Base-by-base conservation (phyloP, 441 rosid species). In the Euphorbia celastroides region DNA sequence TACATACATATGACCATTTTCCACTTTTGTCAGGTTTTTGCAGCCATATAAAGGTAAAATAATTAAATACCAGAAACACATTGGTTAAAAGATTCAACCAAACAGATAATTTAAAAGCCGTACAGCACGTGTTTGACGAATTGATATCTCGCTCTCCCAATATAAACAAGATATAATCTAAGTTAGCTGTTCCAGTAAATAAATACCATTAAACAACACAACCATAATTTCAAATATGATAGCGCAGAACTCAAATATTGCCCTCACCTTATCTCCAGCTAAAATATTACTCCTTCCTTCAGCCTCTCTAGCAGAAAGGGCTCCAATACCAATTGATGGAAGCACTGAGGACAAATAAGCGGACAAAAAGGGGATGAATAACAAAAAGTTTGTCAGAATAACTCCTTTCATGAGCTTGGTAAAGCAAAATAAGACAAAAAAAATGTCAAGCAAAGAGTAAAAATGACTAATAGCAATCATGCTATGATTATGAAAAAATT, bases 231-330 rank as follows among this genome's bases (percentile, higher is more conserved):
- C 56, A 51, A 20, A 51, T 51, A 51, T 25, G 26, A 51, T 25
- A 9, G 22, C 19, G 52, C 8, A 48, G 14, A 9, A 51, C 2
- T n/a, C 50, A 44, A 12, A 48, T 48, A 38, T 62, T 36, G 68
- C 38, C 57, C 50, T 59, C 63, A 93, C 98, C 93, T 88, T 93
- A 72, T 93, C 98, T 62, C 88, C 90, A 0, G 92, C 82, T 73
- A 92, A 83, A 69, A 82, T 70, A 54, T 88, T 88, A 71, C 89
- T 89, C 77, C 97, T 87, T 77, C 97, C 96, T 75, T 93, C 98
- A n/a, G 94, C 94, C 77, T 93, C 98, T 82, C 98, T 86, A 30
- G 88, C 85, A 74, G 96, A 87, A 75, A 92, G 96, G 56, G 93
- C 90, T 56, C 96, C 97, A 72, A 92, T 71, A 56, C 98, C 98